phyloP scores from a whole-genome alignment of 768 basidiomycete genomes.

The Russula emetica region DNA sequence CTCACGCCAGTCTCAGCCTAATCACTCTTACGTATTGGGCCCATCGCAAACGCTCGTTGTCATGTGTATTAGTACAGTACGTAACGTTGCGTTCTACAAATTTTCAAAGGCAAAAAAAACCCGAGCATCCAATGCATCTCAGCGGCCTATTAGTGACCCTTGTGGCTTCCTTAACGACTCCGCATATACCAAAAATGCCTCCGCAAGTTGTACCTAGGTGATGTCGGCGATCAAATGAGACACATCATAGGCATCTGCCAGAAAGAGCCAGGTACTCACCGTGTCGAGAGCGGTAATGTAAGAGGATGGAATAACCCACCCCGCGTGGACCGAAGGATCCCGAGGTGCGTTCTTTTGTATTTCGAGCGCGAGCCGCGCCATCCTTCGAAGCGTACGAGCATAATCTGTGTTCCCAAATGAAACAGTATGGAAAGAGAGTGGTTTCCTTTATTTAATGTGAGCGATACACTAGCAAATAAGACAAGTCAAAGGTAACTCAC shows the following conservation, averaged over 20 bases:
- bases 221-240: too few species aligned
- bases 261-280: conserved; percentile 34
- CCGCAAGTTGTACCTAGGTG: conserved; percentile 52
- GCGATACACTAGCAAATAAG: background rate
- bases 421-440: conserved; percentile 55
- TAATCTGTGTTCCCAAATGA: conserved; percentile 43
- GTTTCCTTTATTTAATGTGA: conserved; percentile 38
- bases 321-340: conserved; percentile 37
- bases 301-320: conserved; percentile 39
- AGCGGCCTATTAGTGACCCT: conserved; percentile 43
- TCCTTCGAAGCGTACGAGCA: conserved; percentile 38
- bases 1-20: too few species aligned
- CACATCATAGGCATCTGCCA: too few species aligned
- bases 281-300: conserved; percentile 51
- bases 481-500: conserved; percentile 30
- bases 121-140: too few species aligned
- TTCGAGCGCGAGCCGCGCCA: conserved; percentile 49
- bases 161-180: conserved; percentile 55
- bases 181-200: conserved; percentile 56
- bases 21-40: too few species aligned
- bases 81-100: too few species aligned
- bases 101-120: too few species aligned
- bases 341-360: conserved; percentile 43
- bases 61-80: too few species aligned
- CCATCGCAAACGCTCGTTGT: too few species aligned